Conservation (phyloP, 176 grass and related monocot species). For the Hsuehochloa calcarea region DNA sequence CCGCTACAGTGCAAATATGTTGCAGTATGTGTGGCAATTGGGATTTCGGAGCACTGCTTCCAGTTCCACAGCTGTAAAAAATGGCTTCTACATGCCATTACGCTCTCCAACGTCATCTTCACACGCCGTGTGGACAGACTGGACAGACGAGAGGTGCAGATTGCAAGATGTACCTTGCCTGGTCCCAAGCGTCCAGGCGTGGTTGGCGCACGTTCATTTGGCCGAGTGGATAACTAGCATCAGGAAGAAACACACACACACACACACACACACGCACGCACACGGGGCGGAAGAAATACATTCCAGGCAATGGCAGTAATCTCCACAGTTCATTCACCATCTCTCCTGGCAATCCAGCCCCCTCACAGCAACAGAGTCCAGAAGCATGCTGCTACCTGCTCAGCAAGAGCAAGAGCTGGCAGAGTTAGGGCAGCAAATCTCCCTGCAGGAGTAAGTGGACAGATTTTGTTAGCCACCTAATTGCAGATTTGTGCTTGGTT, state of each 20-base stretch:
- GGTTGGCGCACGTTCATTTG: background rate
- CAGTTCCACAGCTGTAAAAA: too few species aligned
- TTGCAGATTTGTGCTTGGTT: background rate
- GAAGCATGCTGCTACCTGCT: background rate
- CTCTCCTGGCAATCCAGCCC: background rate
- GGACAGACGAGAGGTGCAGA: background rate
- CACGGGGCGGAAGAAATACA: background rate
- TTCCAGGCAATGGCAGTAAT: background rate
- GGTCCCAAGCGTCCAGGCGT: background rate
- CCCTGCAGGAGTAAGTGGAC: slow-evolving; percentile 59
- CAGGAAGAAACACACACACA: background rate
- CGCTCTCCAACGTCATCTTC: background rate
- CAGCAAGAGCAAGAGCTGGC: slow-evolving; percentile 18
- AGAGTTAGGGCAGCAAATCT: slow-evolving; percentile 58
- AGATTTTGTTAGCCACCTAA: background rate
- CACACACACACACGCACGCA: background rate
- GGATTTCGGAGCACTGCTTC: too few species aligned
- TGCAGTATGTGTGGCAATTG: too few species aligned
- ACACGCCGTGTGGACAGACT: background rate
- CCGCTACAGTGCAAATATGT: too few species aligned
- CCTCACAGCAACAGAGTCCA: background rate
- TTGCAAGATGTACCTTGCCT: background rate
- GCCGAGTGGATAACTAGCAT: slow-evolving; percentile 1
- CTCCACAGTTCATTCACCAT: background rate
- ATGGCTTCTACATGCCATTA: too few species aligned